Percentiles rank a stretch among this genome's conserved stretches.
phyloP scores from a whole-genome alignment of 257 asterid species.

The Thymus mandschuricus region DNA sequence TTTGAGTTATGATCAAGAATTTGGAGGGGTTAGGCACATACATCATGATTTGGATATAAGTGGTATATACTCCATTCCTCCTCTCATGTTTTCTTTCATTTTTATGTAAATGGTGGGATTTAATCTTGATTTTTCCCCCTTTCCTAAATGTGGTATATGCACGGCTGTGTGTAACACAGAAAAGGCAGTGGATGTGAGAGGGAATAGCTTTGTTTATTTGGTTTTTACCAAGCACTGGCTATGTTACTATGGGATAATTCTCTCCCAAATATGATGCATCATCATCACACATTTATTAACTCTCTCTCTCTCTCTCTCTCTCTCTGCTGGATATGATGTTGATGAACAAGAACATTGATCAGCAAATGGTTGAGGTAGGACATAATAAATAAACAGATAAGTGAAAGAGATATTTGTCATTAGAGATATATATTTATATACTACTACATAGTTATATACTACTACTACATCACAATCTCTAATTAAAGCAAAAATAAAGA shows the following conservation, averaged over 20 bases:
- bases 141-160: not conserved
- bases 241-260: not conserved
- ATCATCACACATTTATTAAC: not conserved
- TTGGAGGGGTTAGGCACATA: constrained; percentile 10
- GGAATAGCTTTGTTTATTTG: not conserved
- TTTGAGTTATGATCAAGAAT: constrained; percentile 7
- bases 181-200: not conserved
- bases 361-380: not conserved
- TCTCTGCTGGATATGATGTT: no score
- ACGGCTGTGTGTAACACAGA: not conserved
- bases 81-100: not conserved
- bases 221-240: constrained; percentile 7
- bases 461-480: not conserved
- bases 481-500: not conserved
- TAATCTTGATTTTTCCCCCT: not conserved
- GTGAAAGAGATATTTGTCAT: not conserved
- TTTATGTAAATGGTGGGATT: not conserved
- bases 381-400: no score
- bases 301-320: not conserved
- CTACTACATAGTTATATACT: not conserved
- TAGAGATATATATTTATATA: not conserved
- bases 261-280: constrained; percentile 4
- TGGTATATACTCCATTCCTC: not conserved
- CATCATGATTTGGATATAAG: not conserved
- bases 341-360: no score